A percentile compares a stretch with the other conserved stretches of the same genome.
These are phyloP conservation scores for Carex arenaria DNA, from an alignment of 202 grass and related monocot genomes.

Conservation along the genomic window DNA sequence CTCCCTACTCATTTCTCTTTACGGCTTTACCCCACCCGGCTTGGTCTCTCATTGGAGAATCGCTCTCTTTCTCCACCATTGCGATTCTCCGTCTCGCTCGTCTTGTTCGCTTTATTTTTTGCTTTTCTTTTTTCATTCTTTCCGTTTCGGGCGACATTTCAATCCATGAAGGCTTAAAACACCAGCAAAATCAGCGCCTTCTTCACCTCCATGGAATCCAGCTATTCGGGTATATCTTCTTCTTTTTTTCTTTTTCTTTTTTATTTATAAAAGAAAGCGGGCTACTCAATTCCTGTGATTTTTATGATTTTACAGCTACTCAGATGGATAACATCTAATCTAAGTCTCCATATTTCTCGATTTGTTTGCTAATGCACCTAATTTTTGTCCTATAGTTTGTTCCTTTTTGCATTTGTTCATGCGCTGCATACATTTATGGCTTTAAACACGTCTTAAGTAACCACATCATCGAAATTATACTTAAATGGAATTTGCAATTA, in stretches of 20 bases:
- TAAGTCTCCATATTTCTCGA: neutral
- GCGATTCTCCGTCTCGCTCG: neutral
- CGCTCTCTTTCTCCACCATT: neutral
- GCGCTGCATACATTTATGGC: no score
- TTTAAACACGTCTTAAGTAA: neutral
- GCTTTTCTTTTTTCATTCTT: neutral
- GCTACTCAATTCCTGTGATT: neutral
- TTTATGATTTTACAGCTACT: neutral
- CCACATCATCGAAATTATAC: neutral
- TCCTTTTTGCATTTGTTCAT: constrained; percentile 1
- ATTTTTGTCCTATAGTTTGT: neutral
- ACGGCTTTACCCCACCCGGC: neutral
- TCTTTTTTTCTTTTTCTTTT: neutral
- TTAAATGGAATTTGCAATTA: neutral
- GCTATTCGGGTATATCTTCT: constrained; percentile 13
- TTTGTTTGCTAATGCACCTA: constrained; percentile 10
- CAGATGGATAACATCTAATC: neutral
- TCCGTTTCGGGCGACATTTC: constrained; percentile 16
- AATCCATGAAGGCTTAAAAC: constrained; percentile 13
- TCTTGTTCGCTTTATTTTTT: neutral
- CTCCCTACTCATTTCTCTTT: neutral
- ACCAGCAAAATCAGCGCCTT: neutral
- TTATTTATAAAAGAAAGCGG: neutral
- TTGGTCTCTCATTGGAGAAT: neutral
- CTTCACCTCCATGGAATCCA: constrained; percentile 29